phyloP scores from a whole-genome alignment of 2,329 filamentous ascomycete species.

The Sporothrix humicola region DNA sequence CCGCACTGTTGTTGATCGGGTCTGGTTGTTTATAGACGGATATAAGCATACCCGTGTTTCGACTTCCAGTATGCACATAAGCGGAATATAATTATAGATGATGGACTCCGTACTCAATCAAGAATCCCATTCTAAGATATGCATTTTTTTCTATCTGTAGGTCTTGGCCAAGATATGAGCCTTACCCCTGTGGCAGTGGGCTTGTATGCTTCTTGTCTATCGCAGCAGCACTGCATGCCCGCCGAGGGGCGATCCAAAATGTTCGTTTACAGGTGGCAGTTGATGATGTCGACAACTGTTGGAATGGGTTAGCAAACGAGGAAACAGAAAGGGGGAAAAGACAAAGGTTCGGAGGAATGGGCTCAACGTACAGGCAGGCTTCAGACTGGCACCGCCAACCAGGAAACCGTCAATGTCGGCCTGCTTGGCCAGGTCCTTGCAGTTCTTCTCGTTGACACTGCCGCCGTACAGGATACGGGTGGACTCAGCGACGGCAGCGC shows the following conservation, averaged over 20 bases:
- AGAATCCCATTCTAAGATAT: neutral
- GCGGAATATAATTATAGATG: neutral
- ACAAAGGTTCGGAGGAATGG: neutral
- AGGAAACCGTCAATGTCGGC: slow-evolving; percentile 97
- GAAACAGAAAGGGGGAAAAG: neutral
- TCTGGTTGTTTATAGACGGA: neutral
- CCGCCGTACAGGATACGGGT: slow-evolving; percentile 96
- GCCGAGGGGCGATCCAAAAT: neutral
- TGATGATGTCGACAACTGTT: slow-evolving; percentile 66
- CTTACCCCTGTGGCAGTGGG: neutral
- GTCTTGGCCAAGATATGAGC: slow-evolving; percentile 21
- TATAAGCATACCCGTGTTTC: neutral
- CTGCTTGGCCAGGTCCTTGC: slow-evolving; percentile 88
- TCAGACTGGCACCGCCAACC: slow-evolving; percentile 93
- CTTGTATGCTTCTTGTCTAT: neutral
- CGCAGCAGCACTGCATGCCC: neutral
- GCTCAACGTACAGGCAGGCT: slow-evolving; percentile 82
- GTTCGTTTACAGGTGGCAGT: slow-evolving; percentile 56
- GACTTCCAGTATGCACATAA: neutral
- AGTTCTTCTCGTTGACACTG: slow-evolving; percentile 98
- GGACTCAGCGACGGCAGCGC: slow-evolving; percentile 76
- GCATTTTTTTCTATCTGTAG: slow-evolving; percentile 14
- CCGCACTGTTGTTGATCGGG: neutral
- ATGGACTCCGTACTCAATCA: neutral
- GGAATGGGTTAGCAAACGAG: slow-evolving; percentile 19